Base-by-base conservation (phyloP, 1,284 basidiomycete genomes). In the Gomphus bonarii region DNA sequence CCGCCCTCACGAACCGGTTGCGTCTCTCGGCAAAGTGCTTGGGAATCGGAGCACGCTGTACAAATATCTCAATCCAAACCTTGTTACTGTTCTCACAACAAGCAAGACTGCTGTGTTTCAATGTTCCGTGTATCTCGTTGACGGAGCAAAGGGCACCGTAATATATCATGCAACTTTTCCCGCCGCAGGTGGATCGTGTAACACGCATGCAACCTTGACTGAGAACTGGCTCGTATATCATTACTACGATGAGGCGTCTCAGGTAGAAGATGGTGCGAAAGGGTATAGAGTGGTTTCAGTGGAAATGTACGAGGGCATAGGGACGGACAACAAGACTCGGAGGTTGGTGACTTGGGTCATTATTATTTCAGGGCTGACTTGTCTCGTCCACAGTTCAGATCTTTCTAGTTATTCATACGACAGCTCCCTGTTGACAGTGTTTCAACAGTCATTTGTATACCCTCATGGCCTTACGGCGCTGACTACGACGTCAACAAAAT, bases 161-260 rank as follows among this genome's bases (percentile, higher is more conserved):
- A 63, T 94, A 1, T 92, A 93, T 68, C 76, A 80, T 52, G 76
- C 77, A 3, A 70, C 72, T 28, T 63, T 89, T 7, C 79, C 83
- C 3, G 69, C 72, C 14, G 64, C 58, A 46, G 66, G 62, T n/a
- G 73, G 67, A 43, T 71, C 60, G 28, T 89, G 86, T 65, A 78
- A 85, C 63, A 71, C 94, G 10, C 79, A 84, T 61, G 82, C 82
- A 14, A 73, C 75, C 7, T 74, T 95, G 61, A 79, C 82, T 16
- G 95, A 98, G 72, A 97, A 98, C 68, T 98, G 95, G 95, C 70
- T 98, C 55, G 85, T 94, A 18, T 93, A 92, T 70, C 78, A 86
- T 54, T 95, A 88, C 67, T 88, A 82, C 62, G 84, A 87, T 48
- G 75, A 75, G 18, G 79, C 79, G 3, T 70, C 73, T 25, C 67